phyloP scores from a whole-genome alignment of 148 eudicot genomes.

The Talinum fruticosum region DNA sequence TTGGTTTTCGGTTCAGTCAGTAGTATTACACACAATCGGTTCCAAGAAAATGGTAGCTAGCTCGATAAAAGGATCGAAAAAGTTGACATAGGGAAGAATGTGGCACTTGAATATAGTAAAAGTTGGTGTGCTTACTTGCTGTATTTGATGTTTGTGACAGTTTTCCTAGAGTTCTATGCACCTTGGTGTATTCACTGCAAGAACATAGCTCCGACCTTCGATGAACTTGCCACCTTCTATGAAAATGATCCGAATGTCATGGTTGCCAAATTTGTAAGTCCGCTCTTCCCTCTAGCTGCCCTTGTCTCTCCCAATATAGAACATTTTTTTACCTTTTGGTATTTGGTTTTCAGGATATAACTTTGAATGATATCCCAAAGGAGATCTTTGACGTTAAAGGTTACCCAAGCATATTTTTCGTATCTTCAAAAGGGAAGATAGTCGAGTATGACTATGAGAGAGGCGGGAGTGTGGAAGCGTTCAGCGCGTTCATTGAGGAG shows the following conservation, averaged over 20 bases:
- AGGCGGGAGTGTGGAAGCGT: slow-evolving; percentile 20
- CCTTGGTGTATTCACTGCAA: slow-evolving; percentile 54
- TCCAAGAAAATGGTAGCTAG: too few relatives aligned
- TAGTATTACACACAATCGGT: too few relatives aligned
- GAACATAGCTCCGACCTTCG: slow-evolving; percentile 38
- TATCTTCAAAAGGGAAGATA: slow-evolving; percentile 22
- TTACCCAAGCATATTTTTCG: slow-evolving; percentile 34
- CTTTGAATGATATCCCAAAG: slow-evolving; percentile 35
- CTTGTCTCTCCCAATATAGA: background rate
- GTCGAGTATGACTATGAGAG: slow-evolving; percentile 19
- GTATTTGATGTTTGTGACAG: slow-evolving; percentile 13
- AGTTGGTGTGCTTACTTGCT: background rate
- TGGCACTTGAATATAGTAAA: background rate
- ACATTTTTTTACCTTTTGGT: background rate
- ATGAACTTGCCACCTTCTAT: slow-evolving; percentile 35
- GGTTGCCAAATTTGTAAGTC: slow-evolving; percentile 44
- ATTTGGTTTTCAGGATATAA: slow-evolving; percentile 30
- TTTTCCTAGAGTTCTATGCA: slow-evolving; percentile 48
- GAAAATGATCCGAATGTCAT: slow-evolving; percentile 38
- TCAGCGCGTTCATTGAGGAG: slow-evolving; percentile 31
- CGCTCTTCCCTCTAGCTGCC: background rate
- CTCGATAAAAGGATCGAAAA: too few relatives aligned
- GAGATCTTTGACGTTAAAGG: slow-evolving; percentile 31
- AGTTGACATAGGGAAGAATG: too few relatives aligned
- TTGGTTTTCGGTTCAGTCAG: too few relatives aligned